Evolutionary conservation across 2,329 filamentous ascomycete species (phyloP), one percentile per base, ranked within the genome.

Genomic region (Trichoderma cornu-damae): DNA sequence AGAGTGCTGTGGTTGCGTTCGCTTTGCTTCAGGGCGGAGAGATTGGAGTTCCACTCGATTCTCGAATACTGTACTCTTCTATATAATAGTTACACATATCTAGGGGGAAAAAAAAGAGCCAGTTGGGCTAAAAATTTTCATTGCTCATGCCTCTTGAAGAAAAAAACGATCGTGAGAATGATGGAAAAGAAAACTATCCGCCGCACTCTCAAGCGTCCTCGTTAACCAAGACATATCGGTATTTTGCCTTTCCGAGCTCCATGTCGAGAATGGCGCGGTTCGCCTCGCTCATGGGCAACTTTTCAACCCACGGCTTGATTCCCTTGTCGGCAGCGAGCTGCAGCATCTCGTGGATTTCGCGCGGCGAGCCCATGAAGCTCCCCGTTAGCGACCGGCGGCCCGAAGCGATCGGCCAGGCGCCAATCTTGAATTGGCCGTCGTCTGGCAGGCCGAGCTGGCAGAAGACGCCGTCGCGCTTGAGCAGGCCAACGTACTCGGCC

Each of bases 291-390:
- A 86, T 77, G 3, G 77, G 74, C 59, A 78, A 70, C 66, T 75
- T 71, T 66, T 84, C 73, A 42, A 84, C 74, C 79, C 79, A 83
- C 1, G 82, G 79, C 70, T 79, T 77, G 26, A 86, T 70, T 0
- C 75, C 73, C 69, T 84, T 79, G 54, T 82, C 74, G 1, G 76
- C 81, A 14, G 79, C 82, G 58, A 86, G 75, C 59, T 77, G 62
- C 51, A 86, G 67, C 83, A 86, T 85, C 64, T 82, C 79, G 51
- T 76, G 72, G 43, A 85, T 85, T 61, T 85, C 78, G 18, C 67
- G 66, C 0, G 81, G 81, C 20, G 73, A 73, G 0, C 80, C 80
- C 61, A 83, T 70, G 42, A 68, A 48, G 47, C 68, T 71, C 22
- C 80, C 80, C 0, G 75, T 76, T 18, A 84, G 68, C 63, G 75